phyloP scores from a whole-genome alignment of 768 basidiomycete species.

The Mycena crocata region DNA sequence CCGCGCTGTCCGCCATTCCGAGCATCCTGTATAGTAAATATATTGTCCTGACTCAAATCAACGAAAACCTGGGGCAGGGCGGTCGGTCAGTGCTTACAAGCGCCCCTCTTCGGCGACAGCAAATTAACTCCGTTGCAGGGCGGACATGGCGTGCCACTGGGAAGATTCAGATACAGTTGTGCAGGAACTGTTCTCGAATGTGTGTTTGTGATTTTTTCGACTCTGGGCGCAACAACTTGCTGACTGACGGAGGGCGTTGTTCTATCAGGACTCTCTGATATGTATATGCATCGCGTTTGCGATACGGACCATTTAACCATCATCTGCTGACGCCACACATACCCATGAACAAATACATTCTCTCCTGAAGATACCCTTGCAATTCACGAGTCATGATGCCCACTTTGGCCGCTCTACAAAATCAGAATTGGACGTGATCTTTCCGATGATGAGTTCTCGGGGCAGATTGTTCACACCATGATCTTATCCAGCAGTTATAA shows the following conservation, averaged over 20 bases:
- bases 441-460: conserved; percentile 10
- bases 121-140: conserved; percentile 55
- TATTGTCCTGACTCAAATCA: conserved; percentile 86
- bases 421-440: conserved; percentile 17
- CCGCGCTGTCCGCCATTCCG: conserved; percentile 27
- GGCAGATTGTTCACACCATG: conserved; percentile 15
- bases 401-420: neutral
- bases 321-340: conserved; percentile 21
- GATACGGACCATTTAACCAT: conserved; percentile 54
- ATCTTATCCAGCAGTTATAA: conserved; percentile 17
- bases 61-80: conserved; percentile 87
- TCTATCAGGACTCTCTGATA: conserved; percentile 73
- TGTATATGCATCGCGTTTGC: conserved; percentile 75
- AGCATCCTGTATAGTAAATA: conserved; percentile 72
- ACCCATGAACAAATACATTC: conserved; percentile 31
- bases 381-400: conserved; percentile 18
- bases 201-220: conserved; percentile 55
- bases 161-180: conserved; percentile 85
- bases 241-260: conserved; percentile 16
- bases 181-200: conserved; percentile 84
- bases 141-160: conserved; percentile 89
- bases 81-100: conserved; percentile 70
- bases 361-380: conserved; percentile 29
- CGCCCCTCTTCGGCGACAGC: conserved; percentile 25
- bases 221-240: conserved; percentile 20